phyloP scores from a whole-genome alignment of 2,329 filamentous ascomycete genomes.

The Pseudogymnoascus sp. region DNA sequence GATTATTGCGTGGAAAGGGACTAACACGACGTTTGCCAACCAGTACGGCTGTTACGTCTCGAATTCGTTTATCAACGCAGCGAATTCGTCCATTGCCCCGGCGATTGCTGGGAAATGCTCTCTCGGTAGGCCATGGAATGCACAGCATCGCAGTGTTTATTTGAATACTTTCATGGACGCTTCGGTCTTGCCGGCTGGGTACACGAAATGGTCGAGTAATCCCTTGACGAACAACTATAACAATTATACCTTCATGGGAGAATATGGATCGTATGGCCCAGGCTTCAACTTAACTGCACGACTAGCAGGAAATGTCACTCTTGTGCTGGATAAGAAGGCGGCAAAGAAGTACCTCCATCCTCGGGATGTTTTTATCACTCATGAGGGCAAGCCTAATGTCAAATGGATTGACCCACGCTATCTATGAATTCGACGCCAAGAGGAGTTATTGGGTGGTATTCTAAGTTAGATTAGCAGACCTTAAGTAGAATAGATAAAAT shows the following conservation, averaged over 20 bases:
- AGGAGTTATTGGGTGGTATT: not conserved
- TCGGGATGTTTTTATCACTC: slow-evolving; percentile 39
- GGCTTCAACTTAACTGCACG: slow-evolving; percentile 39
- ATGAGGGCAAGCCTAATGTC: slow-evolving; percentile 38
- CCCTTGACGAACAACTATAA: slow-evolving; percentile 18
- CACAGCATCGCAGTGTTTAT: slow-evolving; percentile 45
- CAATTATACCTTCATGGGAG: slow-evolving; percentile 43
- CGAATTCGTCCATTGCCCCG: slow-evolving; percentile 41
- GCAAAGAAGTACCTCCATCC: slow-evolving; percentile 34
- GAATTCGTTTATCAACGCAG: slow-evolving; percentile 44
- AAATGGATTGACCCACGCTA: slow-evolving; percentile 39
- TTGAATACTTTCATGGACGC: slow-evolving; percentile 43
- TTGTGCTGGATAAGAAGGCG: slow-evolving; percentile 32
- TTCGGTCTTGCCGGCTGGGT: slow-evolving; percentile 41
- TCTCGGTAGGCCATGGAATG: slow-evolving; percentile 49
- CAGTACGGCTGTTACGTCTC: slow-evolving; percentile 62
- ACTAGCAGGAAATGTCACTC: slow-evolving; percentile 35
- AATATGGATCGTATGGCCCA: slow-evolving; percentile 43
- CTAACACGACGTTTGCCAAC: slow-evolving; percentile 58
- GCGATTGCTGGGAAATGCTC: slow-evolving; percentile 37
- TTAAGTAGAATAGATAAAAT: not conserved
- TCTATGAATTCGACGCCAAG: not conserved
- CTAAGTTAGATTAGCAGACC: not conserved
- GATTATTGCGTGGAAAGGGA: slow-evolving; percentile 62
- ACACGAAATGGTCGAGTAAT: slow-evolving; percentile 40